A percentile compares a stretch with the other conserved stretches of the same genome.
phyloP scores from a whole-genome alignment of 768 basidiomycete genomes.

The Roridomyces roridus region DNA sequence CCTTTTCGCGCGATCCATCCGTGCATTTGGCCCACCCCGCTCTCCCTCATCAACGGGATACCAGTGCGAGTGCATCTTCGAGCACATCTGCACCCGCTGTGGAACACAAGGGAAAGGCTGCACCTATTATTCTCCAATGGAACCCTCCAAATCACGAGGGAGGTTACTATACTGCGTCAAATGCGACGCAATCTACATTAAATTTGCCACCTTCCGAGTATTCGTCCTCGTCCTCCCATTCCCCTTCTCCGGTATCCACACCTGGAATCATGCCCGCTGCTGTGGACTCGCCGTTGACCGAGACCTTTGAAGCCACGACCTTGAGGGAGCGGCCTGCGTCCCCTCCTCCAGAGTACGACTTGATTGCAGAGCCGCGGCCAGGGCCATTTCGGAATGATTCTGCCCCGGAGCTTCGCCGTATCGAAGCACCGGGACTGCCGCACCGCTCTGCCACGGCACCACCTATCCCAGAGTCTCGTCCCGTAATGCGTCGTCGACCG shows the following conservation, averaged over 20 bases:
- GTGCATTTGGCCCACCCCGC: too few species aligned
- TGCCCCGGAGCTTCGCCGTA: constrained; percentile 17
- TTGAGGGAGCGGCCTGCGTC: constrained; percentile 4
- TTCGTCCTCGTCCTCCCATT: constrained; percentile 3
- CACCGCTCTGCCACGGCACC: constrained; percentile 18
- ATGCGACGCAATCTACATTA: constrained; percentile 8
- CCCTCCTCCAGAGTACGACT: constrained; percentile 24
- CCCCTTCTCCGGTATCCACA: not conserved
- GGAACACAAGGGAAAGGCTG: too few species aligned
- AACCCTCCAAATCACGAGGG: too few species aligned
- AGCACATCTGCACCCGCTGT: too few species aligned
- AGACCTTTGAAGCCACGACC: not conserved
- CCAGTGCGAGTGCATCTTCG: too few species aligned
- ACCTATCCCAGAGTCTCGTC: not conserved
- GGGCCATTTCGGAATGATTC: constrained; percentile 10
- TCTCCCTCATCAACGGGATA: too few species aligned
- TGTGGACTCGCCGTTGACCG: not conserved
- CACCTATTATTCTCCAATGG: too few species aligned
- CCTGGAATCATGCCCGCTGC: not conserved
- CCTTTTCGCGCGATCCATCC: constrained; percentile 15
- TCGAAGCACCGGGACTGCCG: constrained; percentile 16
- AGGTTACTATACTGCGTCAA: not conserved
- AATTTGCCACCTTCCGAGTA: constrained; percentile 4
- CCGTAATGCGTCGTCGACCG: not conserved
- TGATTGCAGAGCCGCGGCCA: constrained; percentile 6